A percentile compares a stretch with the other conserved stretches of the same genome.
Conservation (phyloP, 805 yeast genomes). For the Lipomyces anomalus region DNA sequence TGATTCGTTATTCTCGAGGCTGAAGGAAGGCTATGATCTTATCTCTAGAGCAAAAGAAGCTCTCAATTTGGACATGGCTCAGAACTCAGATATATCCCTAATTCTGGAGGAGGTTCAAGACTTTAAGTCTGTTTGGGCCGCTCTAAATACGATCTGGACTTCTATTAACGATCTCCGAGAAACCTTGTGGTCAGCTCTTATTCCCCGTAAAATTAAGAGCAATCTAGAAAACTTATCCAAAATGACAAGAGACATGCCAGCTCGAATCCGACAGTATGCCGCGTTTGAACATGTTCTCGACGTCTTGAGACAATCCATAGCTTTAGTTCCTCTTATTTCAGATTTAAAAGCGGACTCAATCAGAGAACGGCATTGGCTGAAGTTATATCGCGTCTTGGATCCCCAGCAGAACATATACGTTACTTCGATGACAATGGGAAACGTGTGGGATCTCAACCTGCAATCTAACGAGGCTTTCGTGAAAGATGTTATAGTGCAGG, state of each 20-base stretch:
- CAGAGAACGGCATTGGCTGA: conserved; percentile 62
- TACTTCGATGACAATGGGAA: conserved; percentile 43
- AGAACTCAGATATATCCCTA: conserved; percentile 31
- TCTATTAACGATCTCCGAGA: conserved; percentile 41
- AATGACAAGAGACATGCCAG: conserved; percentile 48
- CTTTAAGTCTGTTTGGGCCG: conserved; percentile 57
- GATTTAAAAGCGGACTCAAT: conserved; percentile 54
- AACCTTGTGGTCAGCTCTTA: conserved; percentile 46
- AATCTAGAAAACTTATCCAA: conserved; percentile 48
- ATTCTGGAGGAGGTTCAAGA: conserved; percentile 49
- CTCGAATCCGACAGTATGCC: conserved; percentile 55
- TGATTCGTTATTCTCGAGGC: conserved; percentile 24
- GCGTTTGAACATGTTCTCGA: conserved; percentile 59
- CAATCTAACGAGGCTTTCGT: conserved; percentile 42
- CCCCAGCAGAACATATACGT: conserved; percentile 28
- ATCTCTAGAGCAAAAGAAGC: conserved; percentile 35
- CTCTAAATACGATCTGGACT: conserved; percentile 49
- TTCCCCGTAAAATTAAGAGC: conserved; percentile 42
- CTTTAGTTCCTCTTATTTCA: conserved; percentile 37
- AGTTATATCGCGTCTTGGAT: conserved; percentile 5
- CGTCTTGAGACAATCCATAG: conserved; percentile 39
- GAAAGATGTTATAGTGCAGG: conserved; percentile 49
- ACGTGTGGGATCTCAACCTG: conserved; percentile 57
- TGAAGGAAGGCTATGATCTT: conserved; percentile 19
- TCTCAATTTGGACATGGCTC: conserved; percentile 34